Evolutionary conservation across 2,329 filamentous ascomycete species (phyloP).

Genomic region (Neobulgaria alba): DNA sequence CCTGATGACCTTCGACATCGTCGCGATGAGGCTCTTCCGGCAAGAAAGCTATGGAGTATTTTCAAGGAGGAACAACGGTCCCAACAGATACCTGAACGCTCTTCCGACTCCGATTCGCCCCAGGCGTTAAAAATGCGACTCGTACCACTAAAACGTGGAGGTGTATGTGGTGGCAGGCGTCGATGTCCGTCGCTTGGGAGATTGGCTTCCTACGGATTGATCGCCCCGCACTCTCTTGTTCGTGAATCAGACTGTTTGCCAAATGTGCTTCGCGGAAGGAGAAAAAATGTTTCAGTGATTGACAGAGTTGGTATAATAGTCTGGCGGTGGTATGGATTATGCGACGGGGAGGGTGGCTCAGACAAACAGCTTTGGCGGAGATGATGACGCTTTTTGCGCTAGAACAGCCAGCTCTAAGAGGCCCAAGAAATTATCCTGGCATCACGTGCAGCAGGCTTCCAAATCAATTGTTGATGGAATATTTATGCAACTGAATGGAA

Average conservation of each 20-base stretch:
- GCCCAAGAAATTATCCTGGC: too few species aligned
- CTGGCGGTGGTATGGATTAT: conserved; percentile 10
- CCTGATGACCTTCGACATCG: conserved; percentile 94
- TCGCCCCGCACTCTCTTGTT: conserved; percentile 11
- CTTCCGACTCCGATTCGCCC: conserved; percentile 5
- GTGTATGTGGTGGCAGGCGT: conserved; percentile 7
- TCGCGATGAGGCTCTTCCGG: conserved; percentile 22
- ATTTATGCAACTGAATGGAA: too few species aligned
- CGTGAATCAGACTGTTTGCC: background rate
- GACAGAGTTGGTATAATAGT: conserved; percentile 13
- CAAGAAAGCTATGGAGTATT: conserved; percentile 2
- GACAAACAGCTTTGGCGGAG: too few species aligned
- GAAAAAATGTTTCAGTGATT: conserved; percentile 15
- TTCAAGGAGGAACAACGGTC: conserved; percentile 1
- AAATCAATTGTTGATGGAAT: too few species aligned
- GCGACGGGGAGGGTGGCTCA: conserved; percentile 9
- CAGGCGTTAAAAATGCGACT: conserved; percentile 4
- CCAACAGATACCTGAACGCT: conserved; percentile 3
- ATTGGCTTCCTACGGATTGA: conserved; percentile 1
- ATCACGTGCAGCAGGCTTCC: background rate
- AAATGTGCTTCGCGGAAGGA: conserved; percentile 1
- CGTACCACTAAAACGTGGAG: conserved; percentile 3
- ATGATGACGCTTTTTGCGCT: background rate
- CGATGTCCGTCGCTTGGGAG: conserved; percentile 7
- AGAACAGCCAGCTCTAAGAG: too few species aligned